Conservation (phyloP, 495 filamentous ascomycete genomes). For the Tuber umbilicatum region DNA sequence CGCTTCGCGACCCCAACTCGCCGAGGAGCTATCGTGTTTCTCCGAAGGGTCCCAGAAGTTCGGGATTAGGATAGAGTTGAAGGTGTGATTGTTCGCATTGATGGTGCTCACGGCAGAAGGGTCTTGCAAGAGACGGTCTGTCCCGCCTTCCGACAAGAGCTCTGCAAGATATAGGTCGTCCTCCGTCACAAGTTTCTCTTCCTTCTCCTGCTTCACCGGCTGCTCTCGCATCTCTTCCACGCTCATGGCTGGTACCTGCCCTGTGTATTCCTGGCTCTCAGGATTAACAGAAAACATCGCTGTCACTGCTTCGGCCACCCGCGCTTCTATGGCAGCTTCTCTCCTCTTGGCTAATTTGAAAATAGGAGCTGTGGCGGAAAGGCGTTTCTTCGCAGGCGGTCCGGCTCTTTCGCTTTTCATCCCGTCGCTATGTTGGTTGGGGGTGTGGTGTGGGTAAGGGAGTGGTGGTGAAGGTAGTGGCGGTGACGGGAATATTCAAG, state of each 20-base stretch:
- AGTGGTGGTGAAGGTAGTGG: not conserved
- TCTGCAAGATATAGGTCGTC: not conserved
- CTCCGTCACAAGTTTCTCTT: not conserved
- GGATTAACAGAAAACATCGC: not conserved
- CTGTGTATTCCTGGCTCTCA: not conserved
- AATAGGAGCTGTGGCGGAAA: not conserved
- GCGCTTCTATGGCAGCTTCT: not conserved
- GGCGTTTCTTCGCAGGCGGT: not conserved
- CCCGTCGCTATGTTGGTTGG: too few species aligned
- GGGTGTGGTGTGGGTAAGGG: not conserved
- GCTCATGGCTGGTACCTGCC: slow-evolving; percentile 17
- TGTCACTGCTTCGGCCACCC: not conserved
- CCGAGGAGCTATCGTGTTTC: not conserved
- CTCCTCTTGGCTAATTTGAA: slow-evolving; percentile 1
- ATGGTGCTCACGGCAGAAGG: not conserved
- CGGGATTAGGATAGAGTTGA: not conserved
- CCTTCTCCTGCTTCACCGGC: not conserved
- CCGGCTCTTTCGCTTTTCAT: not conserved
- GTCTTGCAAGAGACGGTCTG: not conserved
- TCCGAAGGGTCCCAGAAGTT: not conserved
- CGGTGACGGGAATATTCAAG: not conserved
- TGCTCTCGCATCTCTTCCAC: slow-evolving; percentile 36
- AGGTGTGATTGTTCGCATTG: not conserved
- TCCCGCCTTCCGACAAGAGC: not conserved
- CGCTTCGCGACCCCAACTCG: not conserved